Conservation (phyloP, 495 filamentous ascomycete genomes). For the Saxispiralis lemnorum region DNA sequence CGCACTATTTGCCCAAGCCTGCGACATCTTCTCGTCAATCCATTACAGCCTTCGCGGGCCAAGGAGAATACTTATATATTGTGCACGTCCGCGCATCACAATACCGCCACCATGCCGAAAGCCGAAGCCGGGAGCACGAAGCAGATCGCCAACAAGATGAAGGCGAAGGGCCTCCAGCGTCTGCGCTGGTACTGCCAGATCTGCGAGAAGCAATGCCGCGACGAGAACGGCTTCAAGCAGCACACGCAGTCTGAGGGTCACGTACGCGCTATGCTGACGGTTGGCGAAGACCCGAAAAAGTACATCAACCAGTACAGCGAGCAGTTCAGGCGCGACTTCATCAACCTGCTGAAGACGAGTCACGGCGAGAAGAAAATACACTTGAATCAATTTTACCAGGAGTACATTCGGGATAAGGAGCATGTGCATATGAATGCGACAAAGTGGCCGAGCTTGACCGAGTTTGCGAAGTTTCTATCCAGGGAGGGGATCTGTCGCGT, state of each 20-base stretch:
- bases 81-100: background rate
- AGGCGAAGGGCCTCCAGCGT: slow-evolving; percentile 70
- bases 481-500: slow-evolving; percentile 70
- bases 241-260: slow-evolving; percentile 70
- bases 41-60: no score
- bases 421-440: slow-evolving; percentile 92
- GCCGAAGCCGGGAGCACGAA: slow-evolving; percentile 83
- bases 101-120: slow-evolving; percentile 55
- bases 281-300: slow-evolving; percentile 68
- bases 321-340: slow-evolving; percentile 66
- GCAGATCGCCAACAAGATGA: slow-evolving; percentile 73
- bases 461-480: slow-evolving; percentile 73
- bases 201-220: slow-evolving; percentile 42
- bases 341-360: slow-evolving; percentile 51
- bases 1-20: no score
- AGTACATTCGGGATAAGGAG: slow-evolving; percentile 60
- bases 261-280: slow-evolving; percentile 66
- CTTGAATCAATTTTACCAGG: slow-evolving; percentile 84
- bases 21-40: no score
- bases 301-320: slow-evolving; percentile 57
- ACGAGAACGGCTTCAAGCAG: slow-evolving; percentile 57
- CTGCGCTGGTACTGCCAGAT: slow-evolving; percentile 74
- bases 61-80: no score
- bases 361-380: slow-evolving; percentile 77
- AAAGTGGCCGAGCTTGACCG: slow-evolving; percentile 63